Base-by-base conservation (phyloP, 805 yeast genomes). In the Saccharomycopsis synnaedendra region DNA sequence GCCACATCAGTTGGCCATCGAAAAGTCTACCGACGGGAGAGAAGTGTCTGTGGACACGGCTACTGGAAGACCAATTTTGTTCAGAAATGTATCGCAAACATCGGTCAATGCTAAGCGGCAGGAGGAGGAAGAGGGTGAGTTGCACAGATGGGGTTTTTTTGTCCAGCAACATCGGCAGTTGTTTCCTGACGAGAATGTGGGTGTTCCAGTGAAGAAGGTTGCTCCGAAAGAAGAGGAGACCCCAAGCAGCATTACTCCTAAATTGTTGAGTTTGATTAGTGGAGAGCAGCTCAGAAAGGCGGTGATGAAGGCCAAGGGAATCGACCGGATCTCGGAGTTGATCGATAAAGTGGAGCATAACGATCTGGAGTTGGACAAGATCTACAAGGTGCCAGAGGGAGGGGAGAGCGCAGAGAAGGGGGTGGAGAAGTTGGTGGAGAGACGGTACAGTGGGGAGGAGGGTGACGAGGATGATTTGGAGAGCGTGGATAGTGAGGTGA, bases 71-170 rank as follows among this genome's bases (percentile, higher is more conserved):
- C 86, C 89, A 1, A 79, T 83, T 27, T 64, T 82, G 52, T 72
- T 79, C 63, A 70, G 82, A 55, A 76, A 80, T 4, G 65, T 75
- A 4, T 79, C 86, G 0, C 82, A 76, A 53, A 80, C 84, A 1
- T 73, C 85, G 0, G 58, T 65, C 8, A 78, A 83, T 57, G 86
- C 88, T 10, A 81, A 77, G 61, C 76, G 75, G 54, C 86, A 84
- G 62, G 96, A 87, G 60, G 80, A 80, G 52, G 97, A 88, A 60
- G 97, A 88, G 67, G 97, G 96, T 57, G 95, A 85, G 58, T 73
- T 87, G 54, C 96, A 85, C 62, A 79, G 83, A 64, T 79, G 87
- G 80, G 95, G 95, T 19, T 77, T 79, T 58, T 85, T 78, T 57
- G 80, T 86, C 54, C 84, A 80, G 59, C 85, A 78, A 58, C 76